Conservation (phyloP, 805 yeast species). For the Zygosaccharomyces kombuchaensis region DNA sequence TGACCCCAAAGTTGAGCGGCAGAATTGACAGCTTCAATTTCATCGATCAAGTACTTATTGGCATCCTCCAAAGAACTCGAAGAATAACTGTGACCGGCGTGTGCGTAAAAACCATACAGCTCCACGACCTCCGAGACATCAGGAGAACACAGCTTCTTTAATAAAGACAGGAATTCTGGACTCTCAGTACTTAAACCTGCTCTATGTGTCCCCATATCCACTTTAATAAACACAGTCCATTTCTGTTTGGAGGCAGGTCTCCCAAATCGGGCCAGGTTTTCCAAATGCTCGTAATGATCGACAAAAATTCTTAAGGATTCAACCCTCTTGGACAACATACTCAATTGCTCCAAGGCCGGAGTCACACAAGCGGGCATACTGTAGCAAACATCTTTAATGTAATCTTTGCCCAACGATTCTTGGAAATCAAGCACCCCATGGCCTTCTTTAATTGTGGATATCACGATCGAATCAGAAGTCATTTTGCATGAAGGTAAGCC, state of each 20-base stretch:
- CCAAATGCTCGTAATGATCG: constrained; percentile 56
- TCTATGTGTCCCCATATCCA: constrained; percentile 67
- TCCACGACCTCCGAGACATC: constrained; percentile 36
- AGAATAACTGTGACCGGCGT: constrained; percentile 72
- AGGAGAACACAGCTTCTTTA: constrained; percentile 33
- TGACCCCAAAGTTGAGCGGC: constrained; percentile 43
- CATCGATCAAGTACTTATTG: constrained; percentile 46
- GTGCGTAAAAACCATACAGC: constrained; percentile 68
- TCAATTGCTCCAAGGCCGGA: constrained; percentile 45
- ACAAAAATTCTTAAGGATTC: constrained; percentile 51
- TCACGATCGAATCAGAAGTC: constrained; percentile 51
- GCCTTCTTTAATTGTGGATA: constrained; percentile 67
- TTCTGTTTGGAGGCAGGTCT: constrained; percentile 16
- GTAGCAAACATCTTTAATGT: constrained; percentile 47
- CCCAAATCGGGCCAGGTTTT: constrained; percentile 40
- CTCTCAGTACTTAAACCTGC: constrained; percentile 51
- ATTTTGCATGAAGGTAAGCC: constrained; percentile 31
- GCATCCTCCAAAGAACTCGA: constrained; percentile 46
- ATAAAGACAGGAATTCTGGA: constrained; percentile 35
- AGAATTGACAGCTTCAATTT: constrained; percentile 50
- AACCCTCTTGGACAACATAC: constrained; percentile 40
- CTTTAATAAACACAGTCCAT: constrained; percentile 66
- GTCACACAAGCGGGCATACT: constrained; percentile 57
- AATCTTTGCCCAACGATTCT: constrained; percentile 22
- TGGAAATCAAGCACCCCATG: constrained; percentile 42